A percentile compares a stretch with the other conserved stretches of the same genome.
These are phyloP conservation scores for Arthrobotrys conoides DNA, from an alignment of 2,329 filamentous ascomycete species.

Conservation along the genomic window DNA sequence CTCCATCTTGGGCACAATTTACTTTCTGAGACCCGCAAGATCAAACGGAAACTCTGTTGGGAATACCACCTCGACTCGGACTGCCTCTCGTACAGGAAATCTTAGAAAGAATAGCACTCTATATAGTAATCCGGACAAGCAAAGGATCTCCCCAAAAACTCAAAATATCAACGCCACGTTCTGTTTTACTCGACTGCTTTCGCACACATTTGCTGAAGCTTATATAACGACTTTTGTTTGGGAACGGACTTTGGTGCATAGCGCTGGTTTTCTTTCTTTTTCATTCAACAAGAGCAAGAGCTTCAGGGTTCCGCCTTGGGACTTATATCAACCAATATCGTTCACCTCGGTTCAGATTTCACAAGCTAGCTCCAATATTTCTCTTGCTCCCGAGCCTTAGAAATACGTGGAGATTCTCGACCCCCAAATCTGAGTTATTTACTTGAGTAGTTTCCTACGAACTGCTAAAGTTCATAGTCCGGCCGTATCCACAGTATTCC, in stretches of 20 bases:
- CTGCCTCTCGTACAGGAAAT: background rate
- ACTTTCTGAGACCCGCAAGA: slow-evolving; percentile 17
- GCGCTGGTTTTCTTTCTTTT: slow-evolving; percentile 61
- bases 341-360: slow-evolving; percentile 34
- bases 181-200: slow-evolving; percentile 58
- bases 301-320: slow-evolving; percentile 26
- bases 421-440: background rate
- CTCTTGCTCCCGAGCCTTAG: slow-evolving; percentile 22
- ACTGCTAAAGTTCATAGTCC: background rate
- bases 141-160: slow-evolving; percentile 55
- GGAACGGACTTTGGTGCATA: slow-evolving; percentile 61
- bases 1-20: slow-evolving; percentile 41
- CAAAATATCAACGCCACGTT: slow-evolving; percentile 60
- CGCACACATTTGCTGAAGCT: slow-evolving; percentile 55
- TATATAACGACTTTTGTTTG: slow-evolving; percentile 60
- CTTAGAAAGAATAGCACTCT: slow-evolving; percentile 10
- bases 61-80: slow-evolving; percentile 23
- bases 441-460: slow-evolving; percentile 12
- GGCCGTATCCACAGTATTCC: slow-evolving; percentile 5
- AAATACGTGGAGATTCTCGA: slow-evolving; percentile 5
- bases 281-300: slow-evolving; percentile 52
- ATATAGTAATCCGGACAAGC: slow-evolving; percentile 30
- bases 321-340: slow-evolving; percentile 54
- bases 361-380: slow-evolving; percentile 20
- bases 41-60: slow-evolving; percentile 39